Percentiles rank a stretch among this genome's conserved stretches.
Evolutionary conservation across 176 grass and related monocot genomes (phyloP).

Genomic region (Chrysopogon serrulatus): DNA sequence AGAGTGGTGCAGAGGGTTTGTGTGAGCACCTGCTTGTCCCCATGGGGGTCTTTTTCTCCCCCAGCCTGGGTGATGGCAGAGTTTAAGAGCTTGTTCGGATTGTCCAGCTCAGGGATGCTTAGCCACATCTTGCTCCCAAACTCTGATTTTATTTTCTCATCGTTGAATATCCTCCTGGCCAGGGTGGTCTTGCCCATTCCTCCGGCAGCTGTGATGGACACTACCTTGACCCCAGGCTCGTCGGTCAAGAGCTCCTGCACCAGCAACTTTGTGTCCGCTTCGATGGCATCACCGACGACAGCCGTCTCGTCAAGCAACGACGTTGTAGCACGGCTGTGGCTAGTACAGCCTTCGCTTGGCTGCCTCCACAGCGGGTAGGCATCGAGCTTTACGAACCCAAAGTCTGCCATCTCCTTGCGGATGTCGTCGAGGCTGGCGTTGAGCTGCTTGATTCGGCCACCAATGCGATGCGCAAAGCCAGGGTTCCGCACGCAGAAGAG

Average conservation of each 20-base stretch:
- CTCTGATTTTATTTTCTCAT: not conserved
- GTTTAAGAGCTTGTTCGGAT: not conserved
- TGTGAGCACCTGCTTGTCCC: not conserved
- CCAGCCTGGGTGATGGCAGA: not conserved
- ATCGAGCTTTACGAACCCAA: no score
- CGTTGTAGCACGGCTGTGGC: no score
- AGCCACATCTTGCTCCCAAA: not conserved
- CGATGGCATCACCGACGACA: no score
- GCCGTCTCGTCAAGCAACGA: no score
- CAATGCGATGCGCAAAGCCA: not conserved
- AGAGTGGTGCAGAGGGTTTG: not conserved
- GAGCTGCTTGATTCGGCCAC: not conserved
- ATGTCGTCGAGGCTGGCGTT: no score
- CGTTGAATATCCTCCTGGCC: not conserved
- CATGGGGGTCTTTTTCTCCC: not conserved
- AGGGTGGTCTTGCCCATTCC: not conserved
- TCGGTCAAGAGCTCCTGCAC: no score
- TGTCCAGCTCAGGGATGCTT: not conserved
- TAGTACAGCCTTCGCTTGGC: no score
- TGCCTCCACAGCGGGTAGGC: no score
- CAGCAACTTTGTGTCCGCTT: no score
- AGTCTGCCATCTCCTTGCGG: no score
- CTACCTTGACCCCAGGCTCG: no score
- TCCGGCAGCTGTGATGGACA: not conserved
- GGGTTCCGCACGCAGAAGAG: no score